Conservation (phyloP, 1,139 yeast genomes). For the Tardiomyces depauwii region DNA sequence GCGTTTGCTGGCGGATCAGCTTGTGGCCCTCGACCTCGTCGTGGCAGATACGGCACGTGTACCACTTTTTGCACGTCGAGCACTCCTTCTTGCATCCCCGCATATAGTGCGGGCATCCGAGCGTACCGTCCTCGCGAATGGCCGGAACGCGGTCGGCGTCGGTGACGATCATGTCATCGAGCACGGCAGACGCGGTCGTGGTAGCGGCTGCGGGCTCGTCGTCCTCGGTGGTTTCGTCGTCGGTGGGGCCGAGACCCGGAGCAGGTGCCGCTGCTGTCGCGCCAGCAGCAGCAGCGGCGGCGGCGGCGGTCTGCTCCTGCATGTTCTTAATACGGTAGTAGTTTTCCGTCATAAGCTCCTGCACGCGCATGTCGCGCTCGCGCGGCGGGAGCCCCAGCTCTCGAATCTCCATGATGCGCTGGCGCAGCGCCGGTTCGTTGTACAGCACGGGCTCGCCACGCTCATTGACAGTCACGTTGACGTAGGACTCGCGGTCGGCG, state of each 20-base stretch:
- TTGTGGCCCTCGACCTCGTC: conserved; percentile 51
- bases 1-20: conserved; percentile 51
- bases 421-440: conserved; percentile 29
- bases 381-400: conserved; percentile 18
- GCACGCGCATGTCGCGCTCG: conserved; percentile 10
- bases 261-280: conserved; percentile 9
- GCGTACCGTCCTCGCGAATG: conserved; percentile 32
- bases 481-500: conserved; percentile 5
- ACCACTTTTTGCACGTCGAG: conserved; percentile 63
- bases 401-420: conserved; percentile 47
- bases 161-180: conserved; percentile 25
- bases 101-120: conserved; percentile 80
- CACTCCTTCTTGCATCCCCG: conserved; percentile 81
- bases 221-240: conserved; percentile 14
- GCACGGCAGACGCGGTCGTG: conserved; percentile 10
- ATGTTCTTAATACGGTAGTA: conserved; percentile 1
- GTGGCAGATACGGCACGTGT: conserved; percentile 77
- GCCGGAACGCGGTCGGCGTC: conserved; percentile 39
- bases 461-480: neutral
- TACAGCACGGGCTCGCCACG: conserved; percentile 5
- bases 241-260: conserved; percentile 7
- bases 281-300: conserved; percentile 7
- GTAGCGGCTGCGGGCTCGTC: conserved; percentile 2
- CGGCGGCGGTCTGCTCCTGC: conserved; percentile 1
- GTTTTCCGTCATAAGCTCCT: conserved; percentile 7